A percentile compares a stretch with the other conserved stretches of the same genome.
These are phyloP conservation scores for Pseudonectria buxi DNA, from an alignment of 2,329 filamentous ascomycete species.

Conservation along the genomic window DNA sequence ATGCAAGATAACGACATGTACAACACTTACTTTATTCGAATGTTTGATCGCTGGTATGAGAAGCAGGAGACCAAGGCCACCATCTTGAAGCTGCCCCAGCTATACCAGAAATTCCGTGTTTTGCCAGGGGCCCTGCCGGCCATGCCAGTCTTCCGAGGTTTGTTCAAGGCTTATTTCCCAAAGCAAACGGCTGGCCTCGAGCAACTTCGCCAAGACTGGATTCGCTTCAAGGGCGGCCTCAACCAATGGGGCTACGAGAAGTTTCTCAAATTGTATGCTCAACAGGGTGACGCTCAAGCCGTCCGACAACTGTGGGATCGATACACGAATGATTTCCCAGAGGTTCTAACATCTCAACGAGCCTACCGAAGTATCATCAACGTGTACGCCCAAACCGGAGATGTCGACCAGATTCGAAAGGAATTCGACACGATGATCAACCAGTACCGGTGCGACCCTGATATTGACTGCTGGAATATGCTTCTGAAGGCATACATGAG, in stretches of 20 bases:
- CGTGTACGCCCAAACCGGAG: conserved; percentile 62
- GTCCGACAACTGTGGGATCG: conserved; percentile 40
- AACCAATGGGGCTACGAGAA: conserved; percentile 40
- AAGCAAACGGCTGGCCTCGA: conserved; percentile 36
- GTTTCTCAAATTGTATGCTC: conserved; percentile 43
- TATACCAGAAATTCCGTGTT: conserved; percentile 41
- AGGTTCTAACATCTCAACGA: conserved; percentile 26
- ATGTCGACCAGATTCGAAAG: conserved; percentile 50
- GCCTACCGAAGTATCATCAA: conserved; percentile 57
- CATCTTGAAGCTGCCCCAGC: conserved; percentile 28
- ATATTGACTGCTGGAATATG: conserved; percentile 64
- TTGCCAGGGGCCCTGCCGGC: conserved; percentile 33
- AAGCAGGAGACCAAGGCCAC: conserved; percentile 22
- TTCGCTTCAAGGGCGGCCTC: conserved; percentile 32
- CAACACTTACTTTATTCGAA: conserved; percentile 35
- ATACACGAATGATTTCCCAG: conserved; percentile 32
- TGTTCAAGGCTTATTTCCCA: conserved; percentile 38
- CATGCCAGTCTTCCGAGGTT: conserved; percentile 32
- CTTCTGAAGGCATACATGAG: conserved; percentile 65
- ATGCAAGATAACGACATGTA: conserved; percentile 35
- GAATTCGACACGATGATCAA: conserved; percentile 56
- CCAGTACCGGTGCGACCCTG: conserved; percentile 50
- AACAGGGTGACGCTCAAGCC: conserved; percentile 38
- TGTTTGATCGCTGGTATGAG: conserved; percentile 24
- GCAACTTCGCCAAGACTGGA: conserved; percentile 43